Conservation (phyloP, 2,329 filamentous ascomycete species). For the Alternaria alternata region DNA sequence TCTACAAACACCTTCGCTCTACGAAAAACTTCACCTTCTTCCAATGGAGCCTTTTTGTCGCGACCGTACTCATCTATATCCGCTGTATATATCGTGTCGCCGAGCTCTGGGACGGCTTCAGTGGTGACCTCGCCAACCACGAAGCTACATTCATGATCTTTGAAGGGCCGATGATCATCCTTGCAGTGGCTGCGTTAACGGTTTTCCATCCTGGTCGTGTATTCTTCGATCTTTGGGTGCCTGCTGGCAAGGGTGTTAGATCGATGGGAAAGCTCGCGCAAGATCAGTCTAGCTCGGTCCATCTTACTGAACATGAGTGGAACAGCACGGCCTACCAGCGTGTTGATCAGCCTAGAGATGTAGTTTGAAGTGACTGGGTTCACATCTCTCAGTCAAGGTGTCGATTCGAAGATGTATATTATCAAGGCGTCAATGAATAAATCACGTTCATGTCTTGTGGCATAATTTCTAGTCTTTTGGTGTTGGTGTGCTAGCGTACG, state of each 20-base stretch:
- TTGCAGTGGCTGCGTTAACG: too few species aligned
- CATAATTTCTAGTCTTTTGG: neutral
- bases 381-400: neutral
- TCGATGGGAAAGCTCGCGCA: constrained; percentile 18
- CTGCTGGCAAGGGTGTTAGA: constrained; percentile 2
- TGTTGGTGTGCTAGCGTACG: neutral
- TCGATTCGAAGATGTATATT: neutral
- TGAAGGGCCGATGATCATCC: constrained; percentile 52
- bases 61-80: constrained; percentile 56
- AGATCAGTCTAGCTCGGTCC: constrained; percentile 15
- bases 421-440: neutral
- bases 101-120: constrained; percentile 57
- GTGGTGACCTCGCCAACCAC: constrained; percentile 55
- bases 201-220: too few species aligned
- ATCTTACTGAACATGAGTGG: constrained; percentile 19
- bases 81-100: constrained; percentile 58
- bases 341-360: constrained; percentile 1
- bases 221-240: too few species aligned
- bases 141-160: constrained; percentile 60
- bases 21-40: constrained; percentile 26
- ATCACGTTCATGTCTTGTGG: neutral
- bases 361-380: neutral
- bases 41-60: constrained; percentile 40
- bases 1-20: constrained; percentile 30
- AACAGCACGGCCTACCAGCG: constrained; percentile 25